Evolutionary conservation across 768 basidiomycete genomes (phyloP), one percentile per base, ranked within the genome.

Genomic region (Phanerochaete carnosa): DNA sequence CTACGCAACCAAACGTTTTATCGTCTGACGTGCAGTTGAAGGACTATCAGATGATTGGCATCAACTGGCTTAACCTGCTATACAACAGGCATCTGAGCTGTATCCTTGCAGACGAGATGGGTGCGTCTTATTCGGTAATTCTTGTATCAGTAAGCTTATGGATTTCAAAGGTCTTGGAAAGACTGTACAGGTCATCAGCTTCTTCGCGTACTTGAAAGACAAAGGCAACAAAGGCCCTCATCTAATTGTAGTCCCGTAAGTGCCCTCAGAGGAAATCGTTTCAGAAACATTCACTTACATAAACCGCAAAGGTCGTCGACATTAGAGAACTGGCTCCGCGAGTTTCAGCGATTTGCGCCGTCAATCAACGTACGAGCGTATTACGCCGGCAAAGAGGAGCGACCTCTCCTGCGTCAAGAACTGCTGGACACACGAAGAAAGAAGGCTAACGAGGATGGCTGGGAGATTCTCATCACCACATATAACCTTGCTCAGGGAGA

Each of bases 91-190:
- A 83, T 60, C 81, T 91, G 54, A 95, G 94, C 64, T 98, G 96
- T 73, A 98, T 99, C 70, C 82, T 99, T 45, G 97, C 97, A 1
- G 97, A 99, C 73, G 97, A 99, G 74, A 99, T 99, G 97, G 96
- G 96, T 92, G 74, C 67, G 84, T 80, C 26, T 57, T 2, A 54
- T 54, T 22, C 32, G n/a, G 6, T n/a, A 33, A 1, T 5, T 29
- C 33, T 35, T 35, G 33, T 7, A 23, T 11, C 22, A 8, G 23
- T 26, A 22, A 9, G 22, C 52, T 53, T 13, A 53, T 13, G 23
- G 33, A 68, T 26, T 30, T 30, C 29, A 50, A 57, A 97, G 96
- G 96, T 69, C 87, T 99, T 64, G 97, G 97, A 28, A 99, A 99
- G 80, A 99, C 97, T 1, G 91, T 96, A 39, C 97, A 99, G 76